Percentiles rank a stretch among this genome's conserved stretches.
phyloP scores from a whole-genome alignment of 1,139 yeast species.

The Meyerozyma guilliermondii region DNA sequence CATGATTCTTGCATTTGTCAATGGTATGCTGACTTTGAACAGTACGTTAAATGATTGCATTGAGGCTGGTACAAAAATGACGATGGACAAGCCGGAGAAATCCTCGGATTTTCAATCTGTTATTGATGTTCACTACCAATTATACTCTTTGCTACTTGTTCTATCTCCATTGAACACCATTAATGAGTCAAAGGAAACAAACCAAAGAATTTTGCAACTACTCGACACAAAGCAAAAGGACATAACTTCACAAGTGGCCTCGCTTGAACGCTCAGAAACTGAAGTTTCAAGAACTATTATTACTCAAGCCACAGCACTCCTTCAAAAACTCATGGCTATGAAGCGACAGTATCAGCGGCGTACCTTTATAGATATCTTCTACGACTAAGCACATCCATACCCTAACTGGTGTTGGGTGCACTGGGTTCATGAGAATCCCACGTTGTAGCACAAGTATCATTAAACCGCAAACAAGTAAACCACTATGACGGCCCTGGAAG shows the following conservation, averaged over 20 bases:
- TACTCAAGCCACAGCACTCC: not conserved
- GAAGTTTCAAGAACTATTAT: not conserved
- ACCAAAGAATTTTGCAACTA: not conserved
- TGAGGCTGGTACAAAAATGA: not conserved
- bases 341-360: not conserved
- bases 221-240: not conserved
- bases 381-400: not conserved
- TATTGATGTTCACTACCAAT: not conserved
- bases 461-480: not conserved
- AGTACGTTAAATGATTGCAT: not conserved
- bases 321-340: not conserved
- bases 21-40: not conserved
- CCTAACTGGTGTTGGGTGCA: not conserved
- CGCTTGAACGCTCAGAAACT: not conserved
- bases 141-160: not conserved
- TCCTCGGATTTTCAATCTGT: not conserved
- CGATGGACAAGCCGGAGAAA: not conserved
- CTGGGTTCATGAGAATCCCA: not conserved
- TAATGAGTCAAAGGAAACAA: not conserved
- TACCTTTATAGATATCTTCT: not conserved
- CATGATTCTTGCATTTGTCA: not conserved
- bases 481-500: constrained; percentile 8
- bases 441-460: not conserved
- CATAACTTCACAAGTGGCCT: not conserved
- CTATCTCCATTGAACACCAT: not conserved